phyloP scores from a whole-genome alignment of 192 early-diverging fungal species.

The Mycoemilia scoparia region DNA sequence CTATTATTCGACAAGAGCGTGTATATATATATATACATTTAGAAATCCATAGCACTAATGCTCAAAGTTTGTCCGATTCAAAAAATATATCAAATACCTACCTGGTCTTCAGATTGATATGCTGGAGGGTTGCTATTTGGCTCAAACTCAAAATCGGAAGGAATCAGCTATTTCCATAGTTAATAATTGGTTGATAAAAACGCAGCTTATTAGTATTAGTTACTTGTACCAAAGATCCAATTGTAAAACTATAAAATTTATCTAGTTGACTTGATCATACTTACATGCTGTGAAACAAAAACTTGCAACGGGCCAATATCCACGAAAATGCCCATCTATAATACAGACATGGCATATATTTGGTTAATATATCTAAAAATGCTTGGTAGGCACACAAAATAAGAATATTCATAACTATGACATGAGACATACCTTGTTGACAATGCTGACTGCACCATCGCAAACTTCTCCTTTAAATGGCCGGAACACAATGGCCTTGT shows the following conservation, averaged over 20 bases:
- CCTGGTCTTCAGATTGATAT: constrained; percentile 61
- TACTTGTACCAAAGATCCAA: too few species aligned
- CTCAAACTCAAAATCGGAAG: constrained; percentile 78
- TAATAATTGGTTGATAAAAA: constrained; percentile 5
- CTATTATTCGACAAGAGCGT: constrained; percentile 24
- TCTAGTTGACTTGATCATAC: neutral
- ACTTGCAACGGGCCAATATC: constrained; percentile 86
- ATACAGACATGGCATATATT: too few species aligned
- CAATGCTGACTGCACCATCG: constrained; percentile 73
- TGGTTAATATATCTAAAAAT: neutral
- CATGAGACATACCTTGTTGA: too few species aligned
- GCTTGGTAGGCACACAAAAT: constrained; percentile 1
- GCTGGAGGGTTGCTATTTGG: constrained; percentile 69
- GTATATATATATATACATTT: constrained; percentile 9
- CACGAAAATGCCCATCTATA: constrained; percentile 90
- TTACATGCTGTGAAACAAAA: constrained; percentile 70
- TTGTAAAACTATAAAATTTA: constrained; percentile 2
- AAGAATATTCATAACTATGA: constrained; percentile 20
- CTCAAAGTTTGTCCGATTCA: too few species aligned
- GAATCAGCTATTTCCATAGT: too few species aligned
- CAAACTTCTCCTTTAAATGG: constrained; percentile 94
- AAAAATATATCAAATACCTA: too few species aligned
- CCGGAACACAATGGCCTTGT: constrained; percentile 93
- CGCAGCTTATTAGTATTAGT: neutral
- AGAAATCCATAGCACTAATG: neutral